Base-by-base conservation (phyloP, 805 yeast genomes). In the Sungouiozyma intestinalis region DNA sequence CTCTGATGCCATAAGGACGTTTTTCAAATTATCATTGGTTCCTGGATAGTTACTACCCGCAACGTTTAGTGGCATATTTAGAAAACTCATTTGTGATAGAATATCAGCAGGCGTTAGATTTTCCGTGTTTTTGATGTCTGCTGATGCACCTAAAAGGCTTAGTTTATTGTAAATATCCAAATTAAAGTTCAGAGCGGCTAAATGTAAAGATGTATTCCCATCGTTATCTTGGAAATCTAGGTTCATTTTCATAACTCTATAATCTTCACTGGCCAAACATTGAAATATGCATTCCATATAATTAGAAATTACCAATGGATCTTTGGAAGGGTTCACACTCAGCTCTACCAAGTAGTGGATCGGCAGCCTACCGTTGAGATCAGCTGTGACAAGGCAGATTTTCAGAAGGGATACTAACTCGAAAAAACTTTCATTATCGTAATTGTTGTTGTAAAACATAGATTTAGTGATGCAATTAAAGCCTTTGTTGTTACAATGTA, bases 181-280 rank as follows among this genome's bases (percentile, higher is more conserved):
- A 41, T 62, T 63, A 19, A 55, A 39, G 40, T 63, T 63, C 19
- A 59, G 40, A 1, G 67, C 75, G 1, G 95, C 87, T 36, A 90
- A 66, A 53, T 86, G 95, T 38, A 87, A 65, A 9, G 94, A 84
- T 0, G 97, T 85, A 49, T 87, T 85, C 3, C 97, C 97, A 45
- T 77, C 71, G 16, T 69, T 71, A 60, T 92, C 97, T 56, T 77
- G 85, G 50, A 81, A 86, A 54, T 85, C 82, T 24, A 82, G 57
- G 33, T 81, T 64, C 48, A 79, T 74, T 41, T 76, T 73, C 36
- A 79, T 68, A 39, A 77, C 51, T 13, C 67, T 62, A 38, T 66
- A 65, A 39, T 68, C 66, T 3, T 59, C 66, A 27, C 58, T 52
- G 14, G 51, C 55, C 39, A 76, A 56, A 45, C 66, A 71, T 40